Conservation (phyloP, 1,284 basidiomycete species). For the Sphaerobolus stellatus region DNA sequence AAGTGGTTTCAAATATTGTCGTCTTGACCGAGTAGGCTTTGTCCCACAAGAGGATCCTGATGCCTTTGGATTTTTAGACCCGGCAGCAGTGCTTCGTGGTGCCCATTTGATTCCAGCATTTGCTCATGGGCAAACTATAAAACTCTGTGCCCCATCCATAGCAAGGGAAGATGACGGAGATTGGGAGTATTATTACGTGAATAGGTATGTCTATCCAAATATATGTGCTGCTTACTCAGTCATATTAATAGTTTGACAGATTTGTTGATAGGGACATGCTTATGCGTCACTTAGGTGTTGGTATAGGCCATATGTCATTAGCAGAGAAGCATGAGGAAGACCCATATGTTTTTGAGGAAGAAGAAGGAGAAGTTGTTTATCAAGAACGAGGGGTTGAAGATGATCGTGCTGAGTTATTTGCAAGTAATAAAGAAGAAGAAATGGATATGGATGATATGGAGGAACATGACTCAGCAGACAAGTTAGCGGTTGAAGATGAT, state of each 20-base stretch:
- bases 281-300: conserved; percentile 25
- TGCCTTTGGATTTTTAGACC: conserved; percentile 18
- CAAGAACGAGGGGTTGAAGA: too few species aligned
- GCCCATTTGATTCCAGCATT: conserved; percentile 17
- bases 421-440: too few species aligned
- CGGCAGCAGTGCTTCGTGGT: conserved; percentile 9
- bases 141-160: neutral
- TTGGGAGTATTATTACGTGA: conserved; percentile 20
- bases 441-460: too few species aligned
- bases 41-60: conserved; percentile 9
- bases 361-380: too few species aligned
- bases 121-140: conserved; percentile 1
- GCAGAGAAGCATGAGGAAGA: neutral
- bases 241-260: conserved; percentile 2
- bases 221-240: neutral
- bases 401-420: too few species aligned
- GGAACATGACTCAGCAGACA: too few species aligned
- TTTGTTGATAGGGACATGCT: conserved; percentile 31
- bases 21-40: conserved; percentile 11
- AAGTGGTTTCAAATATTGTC: neutral
- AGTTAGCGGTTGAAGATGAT: too few species aligned
- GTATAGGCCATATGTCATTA: conserved; percentile 21
- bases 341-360: too few species aligned
- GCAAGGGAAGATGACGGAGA: conserved; percentile 16
- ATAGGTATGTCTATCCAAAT: conserved; percentile 17